phyloP scores from a whole-genome alignment of 73 alveolate genomes.

The Tetrahymena malaccensis region DNA sequence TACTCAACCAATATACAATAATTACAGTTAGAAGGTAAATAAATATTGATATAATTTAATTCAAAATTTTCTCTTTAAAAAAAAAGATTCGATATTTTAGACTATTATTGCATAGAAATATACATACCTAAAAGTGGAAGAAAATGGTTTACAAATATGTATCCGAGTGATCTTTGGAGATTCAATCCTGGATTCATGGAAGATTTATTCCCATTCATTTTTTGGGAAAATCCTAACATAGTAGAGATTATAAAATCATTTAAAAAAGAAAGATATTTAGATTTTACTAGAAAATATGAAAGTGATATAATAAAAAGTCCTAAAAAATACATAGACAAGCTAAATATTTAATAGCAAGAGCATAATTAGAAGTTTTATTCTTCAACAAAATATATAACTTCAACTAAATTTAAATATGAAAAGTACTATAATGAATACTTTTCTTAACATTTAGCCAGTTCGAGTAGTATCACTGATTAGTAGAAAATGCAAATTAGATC shows the following conservation, averaged over 20 bases:
- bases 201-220: background rate
- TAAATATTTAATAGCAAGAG: background rate
- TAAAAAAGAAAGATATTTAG: background rate
- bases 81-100: background rate
- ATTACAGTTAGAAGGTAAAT: background rate
- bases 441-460: background rate
- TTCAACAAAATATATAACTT: background rate
- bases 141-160: background rate
- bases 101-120: background rate
- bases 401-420: background rate
- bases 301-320: background rate
- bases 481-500: background rate
- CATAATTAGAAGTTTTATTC: background rate
- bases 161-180: background rate
- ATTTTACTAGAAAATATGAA: background rate
- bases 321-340: background rate
- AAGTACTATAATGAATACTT: background rate
- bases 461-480: background rate
- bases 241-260: background rate
- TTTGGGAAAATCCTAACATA: background rate
- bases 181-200: background rate
- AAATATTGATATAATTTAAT: background rate
- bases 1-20: background rate
- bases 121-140: background rate
- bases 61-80: background rate